Base-by-base conservation (phyloP, 2,329 filamentous ascomycete species). In the Fusarium papillatum region DNA sequence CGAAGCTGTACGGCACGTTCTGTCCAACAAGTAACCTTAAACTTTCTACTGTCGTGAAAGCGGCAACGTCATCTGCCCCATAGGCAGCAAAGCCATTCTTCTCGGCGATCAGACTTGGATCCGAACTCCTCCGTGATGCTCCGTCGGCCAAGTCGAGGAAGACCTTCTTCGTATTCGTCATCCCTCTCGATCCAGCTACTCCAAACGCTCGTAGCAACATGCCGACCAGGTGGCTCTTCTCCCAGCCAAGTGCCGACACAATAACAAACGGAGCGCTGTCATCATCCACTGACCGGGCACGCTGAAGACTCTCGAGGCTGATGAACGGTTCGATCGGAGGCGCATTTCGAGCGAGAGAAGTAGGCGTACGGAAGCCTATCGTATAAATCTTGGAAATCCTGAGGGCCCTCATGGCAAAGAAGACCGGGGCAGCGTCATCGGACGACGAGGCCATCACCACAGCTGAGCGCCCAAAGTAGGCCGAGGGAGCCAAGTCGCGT, bases 1-100 rank as follows among this genome's bases (percentile, higher is more conserved):
- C 95, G 86, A 97, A 97, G 84, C 94, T 95, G 84, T 95, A 96
- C 8, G 94, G 94, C 68, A 97, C 94, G 82, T 97, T 97, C 85
- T 97, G 94, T 13, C 95, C 95, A 14, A 96, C 94, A 29, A 97
- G 87, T 70, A 96, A 83, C 76, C 95, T 88, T 67, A 97, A 84
- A 61, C 93, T 96, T 84, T 97, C 94, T 7, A 96, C 95, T 4
- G 94, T 96, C 26, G 94, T 96, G 86, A 95, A 97, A 0, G 95
- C 94, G 68, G 93, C 93, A 38, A 95, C 93, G 83, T 97, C 95
- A 29, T 93, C 93, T 22, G 93, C 91, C 2, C 93, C 94, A 81
- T 96, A 97, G 9, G 94, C 92, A 29, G 92, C 93, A 88, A 95
- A 97, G 0, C 95, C 95, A 68, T 91, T 92, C 80, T 92, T 90